Conservation (phyloP, 371 early-diverging fungal genomes). For the Lichtheimia ramosa region DNA sequence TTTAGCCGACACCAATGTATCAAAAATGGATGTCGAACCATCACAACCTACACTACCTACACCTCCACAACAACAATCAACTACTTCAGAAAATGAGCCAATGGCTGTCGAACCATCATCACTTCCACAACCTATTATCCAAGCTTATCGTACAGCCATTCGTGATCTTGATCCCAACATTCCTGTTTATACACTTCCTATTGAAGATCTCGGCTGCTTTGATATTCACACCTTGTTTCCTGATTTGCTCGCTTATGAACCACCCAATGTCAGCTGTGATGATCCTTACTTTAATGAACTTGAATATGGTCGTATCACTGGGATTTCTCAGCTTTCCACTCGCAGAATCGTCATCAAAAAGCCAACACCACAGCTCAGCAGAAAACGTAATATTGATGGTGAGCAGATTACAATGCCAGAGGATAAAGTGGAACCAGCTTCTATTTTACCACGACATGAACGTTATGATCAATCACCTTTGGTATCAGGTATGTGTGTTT, state of each 20-base stretch:
- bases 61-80: slow-evolving; percentile 20
- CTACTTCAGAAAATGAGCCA: neutral
- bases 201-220: slow-evolving; percentile 16
- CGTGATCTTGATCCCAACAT: slow-evolving; percentile 24
- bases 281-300: slow-evolving; percentile 48
- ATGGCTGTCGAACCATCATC: slow-evolving; percentile 8
- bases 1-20: too few relatives aligned
- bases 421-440: slow-evolving; percentile 30
- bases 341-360: slow-evolving; percentile 34
- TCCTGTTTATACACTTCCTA: slow-evolving; percentile 25
- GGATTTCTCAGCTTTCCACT: slow-evolving; percentile 43
- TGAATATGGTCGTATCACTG: slow-evolving; percentile 37
- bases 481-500: slow-evolving; percentile 20
- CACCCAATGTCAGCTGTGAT: slow-evolving; percentile 38
- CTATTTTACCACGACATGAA: slow-evolving; percentile 28
- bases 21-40: neutral
- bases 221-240: slow-evolving; percentile 42
- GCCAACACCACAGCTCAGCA: slow-evolving; percentile 24
- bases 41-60: slow-evolving; percentile 13
- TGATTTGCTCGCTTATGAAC: slow-evolving; percentile 43
- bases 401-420: slow-evolving; percentile 28
- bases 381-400: slow-evolving; percentile 37
- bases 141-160: slow-evolving; percentile 19
- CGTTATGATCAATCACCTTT: slow-evolving; percentile 21
- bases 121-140: slow-evolving; percentile 17